phyloP scores from a whole-genome alignment of 1,284 basidiomycete genomes.

The Anthracocystis panici-leucophaei region DNA sequence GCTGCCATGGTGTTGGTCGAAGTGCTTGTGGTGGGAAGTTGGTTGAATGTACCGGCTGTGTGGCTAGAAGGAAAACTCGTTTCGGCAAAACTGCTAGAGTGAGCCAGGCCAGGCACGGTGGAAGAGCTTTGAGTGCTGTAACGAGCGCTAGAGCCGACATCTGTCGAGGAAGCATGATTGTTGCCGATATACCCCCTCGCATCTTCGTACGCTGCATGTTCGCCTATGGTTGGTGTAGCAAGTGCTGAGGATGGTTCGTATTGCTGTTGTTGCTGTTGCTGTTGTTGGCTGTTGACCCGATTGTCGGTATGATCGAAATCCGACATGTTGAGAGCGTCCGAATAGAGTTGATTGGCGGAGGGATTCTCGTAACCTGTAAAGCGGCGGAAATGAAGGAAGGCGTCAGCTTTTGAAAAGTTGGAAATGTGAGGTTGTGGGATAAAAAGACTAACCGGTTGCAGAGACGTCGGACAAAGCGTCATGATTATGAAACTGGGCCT shows the following conservation, averaged over 20 bases:
- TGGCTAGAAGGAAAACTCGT: conserved; percentile 18
- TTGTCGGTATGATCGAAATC: conserved; percentile 22
- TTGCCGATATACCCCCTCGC: conserved; percentile 20
- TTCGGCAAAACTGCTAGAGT: conserved; percentile 23
- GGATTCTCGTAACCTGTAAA: conserved; percentile 30
- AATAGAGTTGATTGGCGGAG: conserved; percentile 29
- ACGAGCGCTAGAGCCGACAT: conserved; percentile 16
- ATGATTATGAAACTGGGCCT: conserved; percentile 45
- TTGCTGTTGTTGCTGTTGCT: conserved; percentile 1
- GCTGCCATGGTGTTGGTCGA: conserved; percentile 12
- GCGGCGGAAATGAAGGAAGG: neutral
- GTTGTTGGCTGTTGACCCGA: neutral
- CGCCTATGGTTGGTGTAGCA: conserved; percentile 38
- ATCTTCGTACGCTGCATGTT: conserved; percentile 33
- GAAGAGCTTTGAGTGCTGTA: conserved; percentile 28
- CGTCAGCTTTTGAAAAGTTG: conserved; percentile 3
- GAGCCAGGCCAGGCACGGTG: conserved; percentile 8
- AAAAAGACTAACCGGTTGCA: conserved; percentile 21
- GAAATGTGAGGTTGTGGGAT: neutral
- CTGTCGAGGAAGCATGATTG: conserved; percentile 16
- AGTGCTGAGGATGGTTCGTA: conserved; percentile 30
- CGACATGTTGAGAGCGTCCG: conserved; percentile 36
- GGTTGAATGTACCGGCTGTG: conserved; percentile 18
- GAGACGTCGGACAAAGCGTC: conserved; percentile 39
- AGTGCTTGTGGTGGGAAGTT: conserved; percentile 14